Evolutionary conservation across 495 filamentous ascomycete genomes (phyloP).

Genomic region (Aspergillus incahuasiensis): DNA sequence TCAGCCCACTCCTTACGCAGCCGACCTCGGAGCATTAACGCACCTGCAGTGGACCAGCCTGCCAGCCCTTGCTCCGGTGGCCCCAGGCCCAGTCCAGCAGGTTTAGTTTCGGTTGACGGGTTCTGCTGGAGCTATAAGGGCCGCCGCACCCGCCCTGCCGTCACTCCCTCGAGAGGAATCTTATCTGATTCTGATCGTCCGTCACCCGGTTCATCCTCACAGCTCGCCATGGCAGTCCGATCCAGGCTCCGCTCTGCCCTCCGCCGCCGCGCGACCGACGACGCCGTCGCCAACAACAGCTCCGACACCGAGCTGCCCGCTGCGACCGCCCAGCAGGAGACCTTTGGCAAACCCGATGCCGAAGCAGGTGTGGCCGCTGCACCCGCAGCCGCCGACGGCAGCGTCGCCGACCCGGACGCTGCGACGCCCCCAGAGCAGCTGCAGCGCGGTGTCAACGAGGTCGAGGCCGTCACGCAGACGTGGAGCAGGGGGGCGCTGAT

Average conservation of each 20-base stretch:
- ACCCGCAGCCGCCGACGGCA: too few relatives aligned
- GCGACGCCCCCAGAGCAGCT: background rate
- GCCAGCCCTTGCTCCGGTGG: too few relatives aligned
- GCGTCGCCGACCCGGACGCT: background rate
- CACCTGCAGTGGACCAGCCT: too few relatives aligned
- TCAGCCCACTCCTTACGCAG: background rate
- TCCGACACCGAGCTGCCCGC: background rate
- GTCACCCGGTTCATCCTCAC: background rate
- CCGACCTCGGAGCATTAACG: constrained; percentile 3
- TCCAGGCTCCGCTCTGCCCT: background rate
- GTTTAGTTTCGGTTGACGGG: too few relatives aligned
- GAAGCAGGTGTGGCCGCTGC: background rate
- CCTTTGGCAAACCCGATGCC: background rate
- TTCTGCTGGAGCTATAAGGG: constrained; percentile 2
- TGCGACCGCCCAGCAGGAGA: too few relatives aligned
- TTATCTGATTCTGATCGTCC: background rate
- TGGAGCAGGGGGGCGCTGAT: constrained; percentile 24
- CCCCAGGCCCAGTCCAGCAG: too few relatives aligned
- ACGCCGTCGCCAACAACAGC: background rate
- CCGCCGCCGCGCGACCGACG: background rate
- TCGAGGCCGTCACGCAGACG: constrained; percentile 16
- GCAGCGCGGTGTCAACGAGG: constrained; percentile 12
- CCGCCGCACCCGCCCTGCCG: background rate
- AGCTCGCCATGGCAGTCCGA: background rate
- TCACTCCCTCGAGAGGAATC: background rate